A percentile compares a stretch with the other conserved stretches of the same genome.
phyloP scores from a whole-genome alignment of 176 grass and related monocot species.

The Oryza brachyantha region DNA sequence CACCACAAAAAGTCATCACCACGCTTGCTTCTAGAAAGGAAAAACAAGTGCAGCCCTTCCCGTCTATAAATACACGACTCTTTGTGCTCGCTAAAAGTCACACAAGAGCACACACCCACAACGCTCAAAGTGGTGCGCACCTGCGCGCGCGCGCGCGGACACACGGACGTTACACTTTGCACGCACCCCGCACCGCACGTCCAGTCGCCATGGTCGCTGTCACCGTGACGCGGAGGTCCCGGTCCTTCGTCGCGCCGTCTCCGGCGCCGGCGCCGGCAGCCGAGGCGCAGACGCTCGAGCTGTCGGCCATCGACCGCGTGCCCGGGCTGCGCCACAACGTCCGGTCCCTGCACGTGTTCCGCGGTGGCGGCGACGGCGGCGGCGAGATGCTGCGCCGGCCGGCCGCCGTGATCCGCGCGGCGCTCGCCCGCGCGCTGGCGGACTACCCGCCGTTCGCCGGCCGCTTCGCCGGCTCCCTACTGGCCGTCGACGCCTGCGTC shows the following conservation, averaged over 20 bases:
- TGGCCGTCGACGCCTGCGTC: constrained; percentile 34
- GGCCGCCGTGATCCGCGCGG: constrained; percentile 45
- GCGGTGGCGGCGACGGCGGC: background rate
- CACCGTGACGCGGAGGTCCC: constrained; percentile 29
- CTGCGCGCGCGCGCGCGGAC: too few relatives aligned
- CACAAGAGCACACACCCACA: background rate
- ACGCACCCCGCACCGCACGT: background rate
- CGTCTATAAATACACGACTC: constrained; percentile 9
- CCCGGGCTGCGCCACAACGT: constrained; percentile 55
- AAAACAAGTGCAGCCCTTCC: too few relatives aligned
- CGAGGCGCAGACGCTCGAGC: constrained; percentile 13
- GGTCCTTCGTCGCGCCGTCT: constrained; percentile 38
- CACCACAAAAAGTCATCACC: too few relatives aligned
- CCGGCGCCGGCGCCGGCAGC: background rate
- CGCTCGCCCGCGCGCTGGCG: constrained; percentile 53
- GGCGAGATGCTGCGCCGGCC: constrained; percentile 1
- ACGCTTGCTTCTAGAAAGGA: too few relatives aligned
- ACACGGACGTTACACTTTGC: background rate
- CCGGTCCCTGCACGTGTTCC: constrained; percentile 67
- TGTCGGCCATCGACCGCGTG: constrained; percentile 65
- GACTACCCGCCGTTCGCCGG: constrained; percentile 64
- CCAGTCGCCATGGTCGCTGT: constrained; percentile 2
- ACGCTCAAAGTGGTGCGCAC: background rate
- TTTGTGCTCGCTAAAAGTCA: background rate
- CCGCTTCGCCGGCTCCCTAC: constrained; percentile 42